Base-by-base conservation (phyloP, 805 yeast genomes). In the Danielia oregonensis region DNA sequence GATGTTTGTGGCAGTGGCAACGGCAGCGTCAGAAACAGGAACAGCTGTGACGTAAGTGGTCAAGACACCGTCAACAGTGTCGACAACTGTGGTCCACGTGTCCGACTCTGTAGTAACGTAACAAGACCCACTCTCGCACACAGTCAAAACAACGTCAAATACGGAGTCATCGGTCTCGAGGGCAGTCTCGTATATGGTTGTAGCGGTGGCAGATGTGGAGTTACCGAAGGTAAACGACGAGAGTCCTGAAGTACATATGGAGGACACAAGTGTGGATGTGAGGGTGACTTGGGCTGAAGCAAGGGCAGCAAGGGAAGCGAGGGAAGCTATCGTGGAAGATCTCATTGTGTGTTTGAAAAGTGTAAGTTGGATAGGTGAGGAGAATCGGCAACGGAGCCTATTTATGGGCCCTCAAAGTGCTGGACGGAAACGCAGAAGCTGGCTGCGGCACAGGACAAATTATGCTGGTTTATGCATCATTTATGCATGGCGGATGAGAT, bases 31-130 rank as follows among this genome's bases (percentile, higher is more conserved):
- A 7, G 40, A 13, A 24, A 42, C 48, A 12, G 68, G 70, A 12
- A 55, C 43, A 6, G 41, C 60, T 5, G 64, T 55, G 19, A 64
- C 61, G 28, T 61, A 34, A 7, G 63, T 63, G n/a, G 72, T 65
- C 47, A 59, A 54, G 15, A 59, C 37, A 21, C 72, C 72, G 36
- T 66, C 58, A 6, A 63, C 54, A 5, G 63, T 58, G 25, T 68
- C 49, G 21, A 68, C 62, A 35, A 52, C 57, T 12, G 70, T 63
- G 26, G 68, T 52, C 29, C 38, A 39, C 10, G 55, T 49, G 29
- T 55, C 56, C 13, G 55, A 37, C 13, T 59, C 57, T 18, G 69
- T 64, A 18, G 70, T 64, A 26, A 51, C 58, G 31, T 46, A 48
- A 37, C 72, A 66, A 6, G 16, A 31, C 17, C 37, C 39, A n/a